Evolutionary conservation across 805 yeast species (phyloP).

Genomic region (Hanseniaspora hatyaiensis): DNA sequence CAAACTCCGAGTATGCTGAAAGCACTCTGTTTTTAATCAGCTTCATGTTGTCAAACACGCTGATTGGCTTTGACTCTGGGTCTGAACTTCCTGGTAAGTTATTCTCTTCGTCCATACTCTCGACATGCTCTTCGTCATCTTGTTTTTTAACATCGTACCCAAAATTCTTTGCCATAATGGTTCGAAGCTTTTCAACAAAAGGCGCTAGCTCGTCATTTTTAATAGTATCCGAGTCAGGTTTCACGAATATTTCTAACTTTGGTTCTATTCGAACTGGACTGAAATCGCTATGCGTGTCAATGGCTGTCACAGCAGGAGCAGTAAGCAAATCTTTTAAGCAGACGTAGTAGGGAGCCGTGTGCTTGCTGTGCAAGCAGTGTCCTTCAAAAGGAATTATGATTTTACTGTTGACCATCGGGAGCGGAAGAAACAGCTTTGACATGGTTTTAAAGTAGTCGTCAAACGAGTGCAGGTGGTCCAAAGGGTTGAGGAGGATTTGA

Average conservation of each 20-base stretch:
- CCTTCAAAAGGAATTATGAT: background rate
- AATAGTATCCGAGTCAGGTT: slow-evolving; percentile 2
- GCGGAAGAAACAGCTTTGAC: background rate
- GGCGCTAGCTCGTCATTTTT: slow-evolving; percentile 17
- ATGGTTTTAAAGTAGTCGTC: background rate
- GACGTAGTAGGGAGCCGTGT: no score
- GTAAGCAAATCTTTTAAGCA: background rate
- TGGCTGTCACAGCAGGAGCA: background rate
- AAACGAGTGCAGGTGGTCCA: background rate
- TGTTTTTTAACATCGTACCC: slow-evolving; percentile 29
- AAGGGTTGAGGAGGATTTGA: background rate
- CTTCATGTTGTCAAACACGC: background rate
- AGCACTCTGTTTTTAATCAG: background rate
- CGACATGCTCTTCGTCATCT: slow-evolving; percentile 20
- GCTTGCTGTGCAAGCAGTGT: no score
- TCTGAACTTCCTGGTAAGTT: slow-evolving; percentile 14
- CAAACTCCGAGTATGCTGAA: background rate
- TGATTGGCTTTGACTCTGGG: background rate
- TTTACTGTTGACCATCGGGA: background rate
- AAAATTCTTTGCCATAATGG: slow-evolving; percentile 26
- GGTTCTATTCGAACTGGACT: background rate
- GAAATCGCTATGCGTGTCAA: background rate
- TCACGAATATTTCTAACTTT: background rate
- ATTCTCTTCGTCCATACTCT: slow-evolving; percentile 5
- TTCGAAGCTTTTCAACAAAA: slow-evolving; percentile 27